These are phyloP conservation scores for Saccharum spontaneum DNA, from an alignment of 176 grass and related monocot genomes.

Conservation along the genomic window DNA sequence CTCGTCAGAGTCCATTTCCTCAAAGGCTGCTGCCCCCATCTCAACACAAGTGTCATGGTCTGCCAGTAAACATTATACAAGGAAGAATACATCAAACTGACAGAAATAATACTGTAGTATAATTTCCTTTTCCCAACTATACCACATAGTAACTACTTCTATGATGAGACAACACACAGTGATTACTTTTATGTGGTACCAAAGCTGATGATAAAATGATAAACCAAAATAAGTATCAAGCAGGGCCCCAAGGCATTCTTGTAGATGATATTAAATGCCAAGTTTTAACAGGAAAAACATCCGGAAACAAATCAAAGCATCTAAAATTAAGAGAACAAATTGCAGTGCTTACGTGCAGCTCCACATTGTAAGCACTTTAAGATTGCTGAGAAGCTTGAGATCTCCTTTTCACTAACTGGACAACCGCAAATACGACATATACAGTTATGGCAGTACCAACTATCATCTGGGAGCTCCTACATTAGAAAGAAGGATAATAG, in stretches of 20 bases:
- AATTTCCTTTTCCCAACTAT: not conserved
- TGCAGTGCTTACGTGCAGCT: conserved; percentile 51
- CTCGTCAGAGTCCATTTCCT: conserved; percentile 25
- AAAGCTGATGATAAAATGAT: not conserved
- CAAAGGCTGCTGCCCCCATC: not conserved
- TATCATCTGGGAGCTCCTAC: conserved; percentile 73
- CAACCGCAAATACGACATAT: conserved; percentile 56
- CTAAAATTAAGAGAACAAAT: not conserved
- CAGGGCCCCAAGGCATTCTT: not conserved
- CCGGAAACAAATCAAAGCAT: not conserved
- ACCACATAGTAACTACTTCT: not conserved
- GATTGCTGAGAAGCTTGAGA: conserved; percentile 31
- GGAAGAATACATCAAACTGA: conserved; percentile 25
- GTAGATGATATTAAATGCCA: not conserved
- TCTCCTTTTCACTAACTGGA: conserved; percentile 46
- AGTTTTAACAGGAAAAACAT: not conserved
- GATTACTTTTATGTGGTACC: not conserved
- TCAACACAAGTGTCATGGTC: conserved; percentile 61
- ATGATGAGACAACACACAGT: not conserved
- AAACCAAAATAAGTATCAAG: not conserved
- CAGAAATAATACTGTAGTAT: not conserved
- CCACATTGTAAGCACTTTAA: conserved; percentile 68
- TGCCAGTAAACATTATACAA: conserved; percentile 34
- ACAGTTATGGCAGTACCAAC: conserved; percentile 83
- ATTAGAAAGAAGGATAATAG: not conserved